These are phyloP conservation scores for Beauveria asiatica DNA, from an alignment of 2,329 filamentous ascomycete species.

Conservation along the genomic window DNA sequence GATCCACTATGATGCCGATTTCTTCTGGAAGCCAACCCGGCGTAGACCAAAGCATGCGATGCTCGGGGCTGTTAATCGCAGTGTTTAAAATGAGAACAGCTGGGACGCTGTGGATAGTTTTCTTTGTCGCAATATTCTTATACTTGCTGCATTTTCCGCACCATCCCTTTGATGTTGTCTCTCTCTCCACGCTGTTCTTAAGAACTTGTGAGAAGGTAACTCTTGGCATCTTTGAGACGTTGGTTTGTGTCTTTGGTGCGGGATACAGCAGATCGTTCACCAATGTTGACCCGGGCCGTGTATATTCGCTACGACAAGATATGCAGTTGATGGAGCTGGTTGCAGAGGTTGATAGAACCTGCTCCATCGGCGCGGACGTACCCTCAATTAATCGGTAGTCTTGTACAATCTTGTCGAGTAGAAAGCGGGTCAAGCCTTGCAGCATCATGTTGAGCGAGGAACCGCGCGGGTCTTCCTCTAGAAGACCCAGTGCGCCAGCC, in stretches of 20 bases:
- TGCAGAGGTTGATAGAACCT: conserved; percentile 62
- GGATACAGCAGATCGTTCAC: conserved; percentile 85
- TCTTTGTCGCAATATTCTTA: conserved; percentile 76
- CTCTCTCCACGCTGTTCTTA: conserved; percentile 85
- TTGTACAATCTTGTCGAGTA: conserved; percentile 70
- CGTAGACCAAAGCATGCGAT: conserved; percentile 76
- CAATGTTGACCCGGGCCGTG: conserved; percentile 67
- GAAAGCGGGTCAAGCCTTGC: conserved; percentile 76
- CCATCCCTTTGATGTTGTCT: conserved; percentile 86
- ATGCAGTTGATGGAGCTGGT: conserved; percentile 72
- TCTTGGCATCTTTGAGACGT: conserved; percentile 43
- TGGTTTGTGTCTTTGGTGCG: conserved; percentile 33
- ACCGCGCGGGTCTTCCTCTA: conserved; percentile 74
- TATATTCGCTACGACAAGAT: conserved; percentile 80
- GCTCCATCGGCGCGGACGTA: conserved; percentile 58
- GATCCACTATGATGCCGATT: conserved; percentile 83
- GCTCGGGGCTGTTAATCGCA: conserved; percentile 60
- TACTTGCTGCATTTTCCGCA: conserved; percentile 87
- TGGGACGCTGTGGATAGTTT: conserved; percentile 74
- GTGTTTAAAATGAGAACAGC: conserved; percentile 85
- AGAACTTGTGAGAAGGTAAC: conserved; percentile 80
- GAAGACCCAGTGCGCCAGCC: conserved; percentile 65
- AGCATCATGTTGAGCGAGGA: conserved; percentile 72
- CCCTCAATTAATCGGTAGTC: conserved; percentile 65
- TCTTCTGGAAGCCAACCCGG: conserved; percentile 90